Evolutionary conservation across 192 early-diverging fungal genomes (phyloP), one percentile per base, ranked within the genome.

Genomic region (Kappamyces sp.): DNA sequence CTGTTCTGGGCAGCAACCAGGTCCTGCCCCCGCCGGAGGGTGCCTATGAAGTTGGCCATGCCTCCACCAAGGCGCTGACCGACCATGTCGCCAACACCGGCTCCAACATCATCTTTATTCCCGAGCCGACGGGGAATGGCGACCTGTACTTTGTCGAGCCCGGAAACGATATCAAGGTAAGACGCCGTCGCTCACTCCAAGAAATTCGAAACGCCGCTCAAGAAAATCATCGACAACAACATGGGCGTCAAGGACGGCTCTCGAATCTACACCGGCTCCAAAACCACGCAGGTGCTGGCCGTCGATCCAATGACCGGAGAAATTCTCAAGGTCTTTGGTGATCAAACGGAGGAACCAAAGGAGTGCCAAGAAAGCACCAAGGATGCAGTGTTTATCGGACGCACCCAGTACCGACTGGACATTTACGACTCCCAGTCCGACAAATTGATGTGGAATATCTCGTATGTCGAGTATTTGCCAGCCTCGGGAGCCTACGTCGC

Each of bases 111-210:
- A 67, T 81, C 5, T 86, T 86, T 66, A 86, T 91, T 60, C 77
- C 86, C 33, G 90, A 91, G 58, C 90, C 90, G 10, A 69, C 70
- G 8, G 82, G 87, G 55, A 72, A 78, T 41, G 87, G 87, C 2
- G 78, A 68, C 31, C 64, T 91, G 1, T 91, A 86, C 69, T 67
- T 78, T 32, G 78, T 78, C 55, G 65, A 73, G 2, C 66, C 76
- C 34, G 76, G 74, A 0, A 63, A 68, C 31, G 68, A 67, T n/a
- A 65, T 87, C 5, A 69, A 77, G 78, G 86, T 87, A 82, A 58
- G 49, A 49, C 8, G 34, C 40, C 49, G 32, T 32, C 47, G 31
- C 31, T 53, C 46, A 55, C 50, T 41, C 41, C 1, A 59, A 84
- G 74, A 84, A 80, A 70, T 74, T 90, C 59, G 80, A 76, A 10